Evolutionary conservation across 2,329 filamentous ascomycete genomes (phyloP), one percentile per base, ranked within the genome.

Genomic region (Pseudogymnoascus sp.): DNA sequence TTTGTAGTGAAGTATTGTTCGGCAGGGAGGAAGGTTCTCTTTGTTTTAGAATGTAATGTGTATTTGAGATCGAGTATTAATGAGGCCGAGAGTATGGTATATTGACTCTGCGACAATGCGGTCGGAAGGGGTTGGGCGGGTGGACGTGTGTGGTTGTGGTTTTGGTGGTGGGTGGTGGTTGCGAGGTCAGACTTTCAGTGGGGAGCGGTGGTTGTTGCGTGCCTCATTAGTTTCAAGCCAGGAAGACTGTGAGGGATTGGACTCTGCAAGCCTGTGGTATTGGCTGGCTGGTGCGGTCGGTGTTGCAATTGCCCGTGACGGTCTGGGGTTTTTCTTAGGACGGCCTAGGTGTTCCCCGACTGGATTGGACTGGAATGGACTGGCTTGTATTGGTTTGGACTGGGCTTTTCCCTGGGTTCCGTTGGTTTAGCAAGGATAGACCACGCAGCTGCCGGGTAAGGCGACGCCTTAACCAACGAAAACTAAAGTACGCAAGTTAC

Each of bases 51-150:
- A 29, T n/a, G 42, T 48, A 48, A 27, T 45, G 31, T 25, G n/a
- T 29, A 18, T 12, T 58, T 80, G 82, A 2, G 82, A 71, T 59
- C 84, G 77, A 62, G 83, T 77, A 60, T 18, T 48, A 48, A 48
- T 29, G 42, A 58, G 29, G 52, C 52, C 5, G 29, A 35, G 52
- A 35, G 29, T 33, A 18, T 18, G 18, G 18, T 13, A 18, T 58
- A n/a, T 58, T 58, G 29, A 75, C 18, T 18, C 75, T 36, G 81
- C 71, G 42, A 48, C 42, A 48, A 48, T 48, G 42, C 21, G 42
- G 42, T 48, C 21, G 52, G 52, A 58, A 58, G 52, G 52, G 29
- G 52, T 58, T 35, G 35, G 52, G 52, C 52, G 18, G 25, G 42
- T 48, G 6, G 42, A 48, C 42, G 42, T 48, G 42, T 48, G 42